phyloP scores from a whole-genome alignment of 352 stramenopile species.

The Phytophthora citricola region DNA sequence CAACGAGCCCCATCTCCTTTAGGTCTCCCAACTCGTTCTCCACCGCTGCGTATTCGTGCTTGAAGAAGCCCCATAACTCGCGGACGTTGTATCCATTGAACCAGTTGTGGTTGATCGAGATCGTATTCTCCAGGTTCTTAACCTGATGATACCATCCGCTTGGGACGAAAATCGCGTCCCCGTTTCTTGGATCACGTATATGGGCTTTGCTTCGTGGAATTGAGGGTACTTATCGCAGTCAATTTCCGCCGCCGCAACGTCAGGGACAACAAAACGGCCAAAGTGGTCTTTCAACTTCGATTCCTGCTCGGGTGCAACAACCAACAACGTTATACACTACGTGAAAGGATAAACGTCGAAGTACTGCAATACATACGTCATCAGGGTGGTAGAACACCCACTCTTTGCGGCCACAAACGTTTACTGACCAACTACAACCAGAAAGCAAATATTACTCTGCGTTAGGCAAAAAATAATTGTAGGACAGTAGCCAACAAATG shows the following conservation, averaged over 20 bases:
- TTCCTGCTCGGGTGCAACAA: constrained; percentile 47
- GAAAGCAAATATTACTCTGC: background rate
- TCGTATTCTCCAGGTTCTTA: constrained; percentile 91
- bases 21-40: constrained; percentile 67
- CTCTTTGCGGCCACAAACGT: constrained; percentile 94
- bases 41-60: constrained; percentile 63
- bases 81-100: constrained; percentile 90
- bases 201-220: constrained; percentile 46
- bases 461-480: too few species aligned
- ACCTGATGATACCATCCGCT: constrained; percentile 97
- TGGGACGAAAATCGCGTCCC: constrained; percentile 96
- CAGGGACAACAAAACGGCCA: constrained; percentile 58
- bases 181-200: constrained; percentile 68
- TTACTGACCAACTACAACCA: constrained; percentile 93
- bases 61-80: constrained; percentile 77
- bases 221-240: constrained; percentile 65
- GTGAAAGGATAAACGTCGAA: background rate
- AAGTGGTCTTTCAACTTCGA: constrained; percentile 80
- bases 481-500: too few species aligned
- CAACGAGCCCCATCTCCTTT: constrained; percentile 65
- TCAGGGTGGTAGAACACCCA: constrained; percentile 92
- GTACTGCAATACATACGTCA: constrained; percentile 50
- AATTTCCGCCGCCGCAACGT: constrained; percentile 52
- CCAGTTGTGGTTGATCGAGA: constrained; percentile 99
- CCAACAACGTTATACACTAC: constrained; percentile 4